Percentiles rank a stretch among this genome's conserved stretches.
Evolutionary conservation across 164 flowering plant genomes (phyloP).

Genomic region (Macadamia tetraphylla): DNA sequence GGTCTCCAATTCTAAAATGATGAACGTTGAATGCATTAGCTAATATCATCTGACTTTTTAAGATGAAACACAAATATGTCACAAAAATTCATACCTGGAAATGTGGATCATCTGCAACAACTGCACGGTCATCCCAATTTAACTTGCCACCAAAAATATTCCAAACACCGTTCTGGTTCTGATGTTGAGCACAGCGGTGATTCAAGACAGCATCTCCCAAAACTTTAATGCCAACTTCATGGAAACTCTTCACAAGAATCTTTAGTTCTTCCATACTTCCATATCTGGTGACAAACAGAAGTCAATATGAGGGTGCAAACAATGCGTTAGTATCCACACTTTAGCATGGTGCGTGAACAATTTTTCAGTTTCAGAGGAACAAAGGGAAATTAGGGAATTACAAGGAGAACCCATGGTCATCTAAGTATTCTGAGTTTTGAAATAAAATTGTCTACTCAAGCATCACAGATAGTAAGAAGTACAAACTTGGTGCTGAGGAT

Average conservation of each 20-base stretch:
- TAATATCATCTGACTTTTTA: background rate
- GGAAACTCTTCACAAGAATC: conserved; percentile 57
- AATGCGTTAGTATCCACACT: too few relatives aligned
- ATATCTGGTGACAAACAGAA: conserved; percentile 46
- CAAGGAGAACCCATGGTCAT: too few relatives aligned
- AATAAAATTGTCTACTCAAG: too few relatives aligned
- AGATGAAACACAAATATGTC: background rate
- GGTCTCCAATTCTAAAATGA: background rate
- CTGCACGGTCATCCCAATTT: conserved; percentile 96
- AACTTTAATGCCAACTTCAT: conserved; percentile 70
- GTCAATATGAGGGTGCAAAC: background rate
- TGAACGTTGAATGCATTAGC: background rate
- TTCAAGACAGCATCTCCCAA: conserved; percentile 93
- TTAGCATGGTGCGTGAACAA: too few relatives aligned
- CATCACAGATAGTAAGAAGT: too few relatives aligned
- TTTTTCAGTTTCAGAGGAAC: background rate
- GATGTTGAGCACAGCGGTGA: conserved; percentile 85
- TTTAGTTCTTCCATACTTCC: conserved; percentile 80
- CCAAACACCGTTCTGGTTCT: conserved; percentile 93
- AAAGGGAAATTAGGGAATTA: background rate
- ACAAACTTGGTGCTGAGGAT: too few relatives aligned
- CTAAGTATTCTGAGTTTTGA: too few relatives aligned
- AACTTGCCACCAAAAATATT: conserved; percentile 90
- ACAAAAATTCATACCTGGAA: conserved; percentile 60
- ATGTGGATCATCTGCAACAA: conserved; percentile 97